Evolutionary conservation across 257 asterid genomes (phyloP).

Genomic region (Gardenia jasminoides): DNA sequence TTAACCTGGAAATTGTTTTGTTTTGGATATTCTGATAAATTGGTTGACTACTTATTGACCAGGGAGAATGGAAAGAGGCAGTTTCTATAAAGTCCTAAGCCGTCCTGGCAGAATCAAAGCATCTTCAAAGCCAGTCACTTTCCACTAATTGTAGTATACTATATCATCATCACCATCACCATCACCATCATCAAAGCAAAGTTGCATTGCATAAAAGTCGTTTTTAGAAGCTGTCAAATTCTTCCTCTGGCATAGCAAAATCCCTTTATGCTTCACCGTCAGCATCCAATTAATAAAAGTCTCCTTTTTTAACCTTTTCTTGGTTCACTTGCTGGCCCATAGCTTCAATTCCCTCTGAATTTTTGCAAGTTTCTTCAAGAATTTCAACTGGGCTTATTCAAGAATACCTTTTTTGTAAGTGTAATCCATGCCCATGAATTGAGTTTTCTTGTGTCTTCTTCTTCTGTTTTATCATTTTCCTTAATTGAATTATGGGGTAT

Average conservation of each 20-base stretch:
- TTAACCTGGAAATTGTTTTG: too few relatives aligned
- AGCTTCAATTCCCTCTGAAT: not conserved
- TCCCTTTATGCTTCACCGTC: constrained; percentile 17
- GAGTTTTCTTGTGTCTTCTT: not conserved
- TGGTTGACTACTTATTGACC: not conserved
- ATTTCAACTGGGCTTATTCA: constrained; percentile 6
- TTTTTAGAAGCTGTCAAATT: constrained; percentile 15
- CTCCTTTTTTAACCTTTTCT: not conserved
- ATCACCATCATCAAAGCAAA: not conserved
- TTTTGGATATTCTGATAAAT: too few relatives aligned
- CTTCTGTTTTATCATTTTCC: not conserved
- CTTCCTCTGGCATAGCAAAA: constrained; percentile 1
- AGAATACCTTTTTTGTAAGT: constrained; percentile 11
- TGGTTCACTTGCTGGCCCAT: not conserved
- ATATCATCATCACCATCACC: too few relatives aligned
- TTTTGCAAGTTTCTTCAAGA: not conserved
- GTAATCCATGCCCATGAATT: not conserved
- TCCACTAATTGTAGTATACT: constrained; percentile 8
- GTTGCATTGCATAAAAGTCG: not conserved
- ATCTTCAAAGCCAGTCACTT: constrained; percentile 5
- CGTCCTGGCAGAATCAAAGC: not conserved
- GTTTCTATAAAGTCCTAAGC: not conserved
- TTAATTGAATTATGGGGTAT: not conserved
- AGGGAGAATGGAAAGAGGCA: not conserved
- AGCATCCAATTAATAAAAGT: constrained; percentile 8